phyloP scores from a whole-genome alignment of 352 stramenopile species.

The Pythium aphanidermatum region DNA sequence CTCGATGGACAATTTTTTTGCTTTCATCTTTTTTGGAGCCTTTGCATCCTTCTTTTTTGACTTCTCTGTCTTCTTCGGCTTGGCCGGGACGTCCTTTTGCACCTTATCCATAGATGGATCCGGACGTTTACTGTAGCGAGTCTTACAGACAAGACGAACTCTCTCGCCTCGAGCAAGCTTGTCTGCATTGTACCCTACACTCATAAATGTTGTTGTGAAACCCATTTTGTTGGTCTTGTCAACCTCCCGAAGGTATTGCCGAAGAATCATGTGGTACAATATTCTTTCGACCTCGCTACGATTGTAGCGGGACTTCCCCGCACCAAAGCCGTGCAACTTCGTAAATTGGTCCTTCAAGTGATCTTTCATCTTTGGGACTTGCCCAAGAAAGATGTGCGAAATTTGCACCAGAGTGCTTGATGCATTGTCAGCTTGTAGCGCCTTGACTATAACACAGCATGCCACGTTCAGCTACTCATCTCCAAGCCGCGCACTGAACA shows the following conservation, averaged over 20 bases:
- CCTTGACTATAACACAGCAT: conserved; percentile 36
- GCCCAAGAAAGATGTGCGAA: conserved; percentile 65
- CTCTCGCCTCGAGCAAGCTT: conserved; percentile 55
- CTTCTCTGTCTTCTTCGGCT: conserved; percentile 24
- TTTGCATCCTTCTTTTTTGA: conserved; percentile 24
- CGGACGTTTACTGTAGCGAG: too few species aligned
- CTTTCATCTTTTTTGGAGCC: conserved; percentile 29
- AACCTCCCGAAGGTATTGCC: conserved; percentile 73
- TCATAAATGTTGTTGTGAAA: conserved; percentile 82
- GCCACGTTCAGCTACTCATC: not conserved
- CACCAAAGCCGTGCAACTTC: conserved; percentile 54
- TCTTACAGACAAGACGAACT: conserved; percentile 80
- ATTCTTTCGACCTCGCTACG: conserved; percentile 80
- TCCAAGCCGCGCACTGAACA: not conserved
- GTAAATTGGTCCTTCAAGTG: conserved; percentile 59
- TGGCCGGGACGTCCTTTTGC: conserved; percentile 18
- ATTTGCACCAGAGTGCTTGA: conserved; percentile 69
- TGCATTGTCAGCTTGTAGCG: conserved; percentile 50
- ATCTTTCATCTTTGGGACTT: conserved; percentile 58
- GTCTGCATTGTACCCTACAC: conserved; percentile 39
- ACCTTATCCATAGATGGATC: too few species aligned
- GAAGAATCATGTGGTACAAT: conserved; percentile 85
- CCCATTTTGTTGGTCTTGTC: conserved; percentile 79
- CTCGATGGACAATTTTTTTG: conserved; percentile 18
- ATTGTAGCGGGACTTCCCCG: conserved; percentile 64